These are phyloP conservation scores for Catunica adiposa DNA, from an alignment of 2,329 filamentous ascomycete genomes.

Conservation along the genomic window DNA sequence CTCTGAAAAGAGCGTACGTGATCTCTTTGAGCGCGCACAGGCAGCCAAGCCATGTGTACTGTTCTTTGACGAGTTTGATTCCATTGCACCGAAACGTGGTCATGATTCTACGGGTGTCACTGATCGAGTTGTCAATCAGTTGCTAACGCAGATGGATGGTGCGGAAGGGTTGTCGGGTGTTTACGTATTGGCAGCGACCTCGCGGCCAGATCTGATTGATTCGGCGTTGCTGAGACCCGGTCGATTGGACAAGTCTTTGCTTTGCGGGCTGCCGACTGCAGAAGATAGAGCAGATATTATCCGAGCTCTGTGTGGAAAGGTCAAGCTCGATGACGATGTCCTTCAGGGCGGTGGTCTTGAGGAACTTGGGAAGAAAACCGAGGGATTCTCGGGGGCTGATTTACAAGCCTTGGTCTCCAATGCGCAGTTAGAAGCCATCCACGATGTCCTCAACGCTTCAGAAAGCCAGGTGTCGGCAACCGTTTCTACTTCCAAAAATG, in stretches of 20 bases:
- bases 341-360: constrained; percentile 38
- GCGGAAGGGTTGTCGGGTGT: constrained; percentile 89
- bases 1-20: constrained; percentile 87
- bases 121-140: constrained; percentile 92
- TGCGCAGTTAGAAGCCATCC: constrained; percentile 89
- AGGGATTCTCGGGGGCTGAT: constrained; percentile 88
- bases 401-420: constrained; percentile 92
- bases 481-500: constrained; percentile 21
- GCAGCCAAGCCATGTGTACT: constrained; percentile 85
- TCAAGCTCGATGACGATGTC: constrained; percentile 55
- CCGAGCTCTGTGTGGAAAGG: constrained; percentile 62
- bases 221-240: constrained; percentile 83
- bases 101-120: constrained; percentile 98
- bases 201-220: constrained; percentile 84
- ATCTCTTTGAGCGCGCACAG: constrained; percentile 82
- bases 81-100: constrained; percentile 89
- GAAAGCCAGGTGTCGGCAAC: constrained; percentile 23
- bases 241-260: constrained; percentile 76
- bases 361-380: constrained; percentile 65
- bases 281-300: constrained; percentile 83
- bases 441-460: constrained; percentile 61
- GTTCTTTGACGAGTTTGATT: constrained; percentile 98
- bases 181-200: constrained; percentile 90
- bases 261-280: constrained; percentile 72
- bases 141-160: constrained; percentile 97